Conservation (phyloP, 331 rosid species). For the Malus hybrid region DNA sequence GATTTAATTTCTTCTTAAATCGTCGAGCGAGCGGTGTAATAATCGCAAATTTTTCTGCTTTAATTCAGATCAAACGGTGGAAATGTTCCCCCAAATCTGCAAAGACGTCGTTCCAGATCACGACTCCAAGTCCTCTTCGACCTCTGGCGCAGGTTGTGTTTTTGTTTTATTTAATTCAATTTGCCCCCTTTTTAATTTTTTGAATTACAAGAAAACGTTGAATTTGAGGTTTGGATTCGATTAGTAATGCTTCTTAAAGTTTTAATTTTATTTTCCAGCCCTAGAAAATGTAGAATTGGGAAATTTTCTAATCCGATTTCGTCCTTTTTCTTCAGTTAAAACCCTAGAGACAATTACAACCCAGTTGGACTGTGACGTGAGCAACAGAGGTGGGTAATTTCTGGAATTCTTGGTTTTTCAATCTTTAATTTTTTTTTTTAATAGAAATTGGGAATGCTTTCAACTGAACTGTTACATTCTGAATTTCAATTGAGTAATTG, state of each 20-base stretch:
- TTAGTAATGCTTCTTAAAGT: background rate
- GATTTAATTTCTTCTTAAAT: background rate
- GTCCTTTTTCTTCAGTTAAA: background rate
- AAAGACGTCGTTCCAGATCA: constrained; percentile 14
- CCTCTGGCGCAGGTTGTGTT: constrained; percentile 32
- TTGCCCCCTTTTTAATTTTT: background rate
- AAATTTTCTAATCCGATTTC: background rate
- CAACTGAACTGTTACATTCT: background rate
- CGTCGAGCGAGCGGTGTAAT: background rate
- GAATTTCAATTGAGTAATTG: background rate
- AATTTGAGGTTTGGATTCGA: background rate
- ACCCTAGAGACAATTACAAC: background rate
- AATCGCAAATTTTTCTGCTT: background rate
- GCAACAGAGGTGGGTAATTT: constrained; percentile 2
- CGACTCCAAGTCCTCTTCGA: constrained; percentile 20
- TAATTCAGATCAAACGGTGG: constrained; percentile 40
- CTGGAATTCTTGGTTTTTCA: background rate
- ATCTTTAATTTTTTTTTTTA: too few relatives aligned
- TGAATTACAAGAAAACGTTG: background rate
- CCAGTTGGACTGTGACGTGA: background rate
- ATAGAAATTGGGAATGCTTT: background rate
- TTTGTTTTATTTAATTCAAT: background rate
- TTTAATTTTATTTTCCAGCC: background rate
- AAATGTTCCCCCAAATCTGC: constrained; percentile 17
- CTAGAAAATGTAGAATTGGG: background rate